Percentiles rank a stretch among this genome's conserved stretches.
These are phyloP conservation scores for Paecilomyces niveus DNA, from an alignment of 2,329 filamentous ascomycete species.

Conservation along the genomic window DNA sequence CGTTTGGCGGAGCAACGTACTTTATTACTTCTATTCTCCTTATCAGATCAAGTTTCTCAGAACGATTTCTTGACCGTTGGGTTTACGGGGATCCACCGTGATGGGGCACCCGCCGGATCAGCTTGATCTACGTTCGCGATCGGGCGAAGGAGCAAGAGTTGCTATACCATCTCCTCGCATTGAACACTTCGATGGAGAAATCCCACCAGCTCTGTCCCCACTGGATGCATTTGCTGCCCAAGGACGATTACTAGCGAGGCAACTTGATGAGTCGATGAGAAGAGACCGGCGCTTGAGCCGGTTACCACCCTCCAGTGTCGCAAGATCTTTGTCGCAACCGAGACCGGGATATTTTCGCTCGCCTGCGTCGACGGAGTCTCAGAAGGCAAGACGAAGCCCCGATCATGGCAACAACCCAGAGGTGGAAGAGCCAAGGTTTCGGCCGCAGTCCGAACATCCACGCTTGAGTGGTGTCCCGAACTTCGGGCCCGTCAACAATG, in stretches of 20 bases:
- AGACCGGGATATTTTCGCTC: conserved; percentile 77
- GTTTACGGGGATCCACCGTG: not conserved
- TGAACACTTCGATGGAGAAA: conserved; percentile 64
- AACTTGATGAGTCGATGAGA: conserved; percentile 72
- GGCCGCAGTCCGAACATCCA: conserved; percentile 69
- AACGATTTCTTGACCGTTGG: not conserved
- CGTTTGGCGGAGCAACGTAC: not conserved
- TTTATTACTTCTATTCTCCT: not conserved
- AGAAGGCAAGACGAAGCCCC: conserved; percentile 29
- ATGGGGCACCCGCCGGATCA: conserved; percentile 54
- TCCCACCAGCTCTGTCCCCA: conserved; percentile 81
- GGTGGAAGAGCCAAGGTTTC: conserved; percentile 39
- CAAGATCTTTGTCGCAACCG: conserved; percentile 70
- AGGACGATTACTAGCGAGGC: conserved; percentile 76
- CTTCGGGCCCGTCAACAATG: conserved; percentile 12
- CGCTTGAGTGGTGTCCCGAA: conserved; percentile 58
- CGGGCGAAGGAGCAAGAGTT: conserved; percentile 46
- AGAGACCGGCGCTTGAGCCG: conserved; percentile 75
- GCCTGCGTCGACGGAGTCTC: conserved; percentile 53
- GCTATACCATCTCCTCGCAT: conserved; percentile 66
- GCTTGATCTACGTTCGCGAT: conserved; percentile 54
- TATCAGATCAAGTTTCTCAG: not conserved
- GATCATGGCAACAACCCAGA: conserved; percentile 31
- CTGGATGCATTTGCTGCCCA: conserved; percentile 93
- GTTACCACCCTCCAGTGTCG: conserved; percentile 72